Percentiles rank a stretch among this genome's conserved stretches.
Conservation (phyloP, 306 rosid species). For the Potentilla sterilis region DNA sequence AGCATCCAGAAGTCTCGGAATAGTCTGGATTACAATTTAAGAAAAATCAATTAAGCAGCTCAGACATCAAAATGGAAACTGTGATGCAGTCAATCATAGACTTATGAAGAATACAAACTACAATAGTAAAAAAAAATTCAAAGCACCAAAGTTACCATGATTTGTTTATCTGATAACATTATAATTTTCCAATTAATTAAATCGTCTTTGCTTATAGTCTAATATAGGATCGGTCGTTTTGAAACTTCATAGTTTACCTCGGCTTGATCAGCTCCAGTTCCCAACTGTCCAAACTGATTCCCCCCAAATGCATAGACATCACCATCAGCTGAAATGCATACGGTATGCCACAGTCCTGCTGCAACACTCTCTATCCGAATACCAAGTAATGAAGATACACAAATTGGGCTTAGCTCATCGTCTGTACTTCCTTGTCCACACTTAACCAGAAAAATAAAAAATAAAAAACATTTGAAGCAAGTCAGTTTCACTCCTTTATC, state of each 20-base stretch:
- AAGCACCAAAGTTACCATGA: background rate
- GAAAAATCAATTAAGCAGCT: constrained; percentile 17
- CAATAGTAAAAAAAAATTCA: background rate
- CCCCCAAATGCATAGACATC: constrained; percentile 90
- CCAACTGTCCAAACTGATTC: constrained; percentile 95
- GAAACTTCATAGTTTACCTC: constrained; percentile 49
- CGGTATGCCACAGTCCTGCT: constrained; percentile 93
- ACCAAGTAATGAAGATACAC: constrained; percentile 80
- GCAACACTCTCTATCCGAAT: constrained; percentile 72
- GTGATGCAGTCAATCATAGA: background rate
- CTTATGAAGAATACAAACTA: background rate
- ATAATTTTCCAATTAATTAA: background rate
- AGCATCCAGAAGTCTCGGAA: constrained; percentile 78
- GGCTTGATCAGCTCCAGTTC: constrained; percentile 85
- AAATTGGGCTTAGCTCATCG: constrained; percentile 77
- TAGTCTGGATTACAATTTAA: constrained; percentile 51
- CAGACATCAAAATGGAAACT: constrained; percentile 8
- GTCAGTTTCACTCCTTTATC: constrained; percentile 24
- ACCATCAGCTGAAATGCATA: constrained; percentile 81
- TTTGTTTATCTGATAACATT: background rate
- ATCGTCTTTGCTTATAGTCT: background rate
- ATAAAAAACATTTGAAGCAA: constrained; percentile 25
- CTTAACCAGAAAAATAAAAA: constrained; percentile 36
- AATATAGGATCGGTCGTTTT: background rate
- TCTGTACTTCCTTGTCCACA: constrained; percentile 94